A percentile compares a stretch with the other conserved stretches of the same genome.
phyloP scores from a whole-genome alignment of 805 yeast genomes.

The Blastobotrys muscicola region DNA sequence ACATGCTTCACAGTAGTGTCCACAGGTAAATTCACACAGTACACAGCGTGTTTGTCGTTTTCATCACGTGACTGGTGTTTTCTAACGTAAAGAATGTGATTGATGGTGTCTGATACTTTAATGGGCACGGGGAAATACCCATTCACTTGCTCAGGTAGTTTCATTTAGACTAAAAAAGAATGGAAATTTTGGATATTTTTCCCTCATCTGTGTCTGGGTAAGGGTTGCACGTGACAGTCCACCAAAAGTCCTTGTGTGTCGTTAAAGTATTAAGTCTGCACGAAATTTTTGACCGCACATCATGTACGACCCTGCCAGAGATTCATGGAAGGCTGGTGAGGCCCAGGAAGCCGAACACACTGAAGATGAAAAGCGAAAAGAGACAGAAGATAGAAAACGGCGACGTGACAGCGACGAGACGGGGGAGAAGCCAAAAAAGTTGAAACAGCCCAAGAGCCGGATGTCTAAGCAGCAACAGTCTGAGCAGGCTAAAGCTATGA shows the following conservation, averaged over 20 bases:
- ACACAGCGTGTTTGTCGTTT: conserved; percentile 39
- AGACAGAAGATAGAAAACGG: not conserved
- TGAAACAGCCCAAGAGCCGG: conserved; percentile 14
- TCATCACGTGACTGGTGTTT: conserved; percentile 12
- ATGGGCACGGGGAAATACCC: conserved; percentile 20
- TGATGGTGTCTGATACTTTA: conserved; percentile 2
- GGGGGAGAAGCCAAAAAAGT: conserved; percentile 9
- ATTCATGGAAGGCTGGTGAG: conserved; percentile 12
- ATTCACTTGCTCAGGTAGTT: conserved; percentile 14
- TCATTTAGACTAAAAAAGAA: not conserved
- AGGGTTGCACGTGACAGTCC: too few species aligned
- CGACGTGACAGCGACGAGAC: not conserved
- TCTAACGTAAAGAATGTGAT: conserved; percentile 14
- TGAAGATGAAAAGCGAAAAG: not conserved
- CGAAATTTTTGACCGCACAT: not conserved
- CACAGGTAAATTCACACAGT: conserved; percentile 68
- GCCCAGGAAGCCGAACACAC: not conserved
- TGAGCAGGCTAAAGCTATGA: conserved; percentile 7
- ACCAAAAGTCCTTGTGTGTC: too few species aligned
- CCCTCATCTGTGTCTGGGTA: too few species aligned
- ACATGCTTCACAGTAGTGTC: conserved; percentile 43
- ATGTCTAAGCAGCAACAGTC: conserved; percentile 10
- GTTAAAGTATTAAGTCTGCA: too few species aligned
- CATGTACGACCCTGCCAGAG: conserved; percentile 22
- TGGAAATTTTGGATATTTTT: too few species aligned